Conservation (phyloP, 306 rosid genomes). For the Quercus mongolica region DNA sequence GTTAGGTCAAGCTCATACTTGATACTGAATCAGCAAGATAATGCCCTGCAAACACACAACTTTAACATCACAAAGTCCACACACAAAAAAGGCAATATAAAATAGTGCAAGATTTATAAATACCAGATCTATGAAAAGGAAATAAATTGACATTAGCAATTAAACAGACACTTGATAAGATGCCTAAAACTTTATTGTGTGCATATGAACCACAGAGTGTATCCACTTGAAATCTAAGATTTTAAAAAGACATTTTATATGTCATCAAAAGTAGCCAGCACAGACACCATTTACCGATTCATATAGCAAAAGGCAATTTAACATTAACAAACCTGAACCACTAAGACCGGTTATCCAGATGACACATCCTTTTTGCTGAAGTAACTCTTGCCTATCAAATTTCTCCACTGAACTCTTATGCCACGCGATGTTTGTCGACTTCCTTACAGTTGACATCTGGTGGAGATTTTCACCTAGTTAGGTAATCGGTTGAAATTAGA, state of each 20-base stretch:
- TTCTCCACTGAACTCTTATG: constrained; percentile 76
- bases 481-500: constrained; percentile 35
- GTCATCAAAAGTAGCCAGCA: neutral
- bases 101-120: neutral
- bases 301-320: constrained; percentile 7
- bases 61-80: neutral
- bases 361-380: constrained; percentile 93
- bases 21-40: neutral
- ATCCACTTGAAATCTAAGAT: constrained; percentile 5
- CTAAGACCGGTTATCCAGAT: constrained; percentile 98
- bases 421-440: constrained; percentile 81
- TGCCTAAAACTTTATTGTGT: neutral
- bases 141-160: constrained; percentile 14
- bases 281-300: neutral
- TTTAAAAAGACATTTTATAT: neutral
- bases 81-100: neutral
- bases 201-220: neutral
- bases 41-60: neutral
- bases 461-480: constrained; percentile 47
- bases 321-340: constrained; percentile 83
- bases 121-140: neutral
- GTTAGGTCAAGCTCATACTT: no score
- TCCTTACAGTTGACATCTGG: constrained; percentile 57
- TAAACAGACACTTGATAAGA: neutral
- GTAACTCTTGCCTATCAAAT: constrained; percentile 69